Percentiles rank a stretch among this genome's conserved stretches.
Evolutionary conservation across 139 green algal genomes (phyloP).

Genomic region (Marvania coccoides): DNA sequence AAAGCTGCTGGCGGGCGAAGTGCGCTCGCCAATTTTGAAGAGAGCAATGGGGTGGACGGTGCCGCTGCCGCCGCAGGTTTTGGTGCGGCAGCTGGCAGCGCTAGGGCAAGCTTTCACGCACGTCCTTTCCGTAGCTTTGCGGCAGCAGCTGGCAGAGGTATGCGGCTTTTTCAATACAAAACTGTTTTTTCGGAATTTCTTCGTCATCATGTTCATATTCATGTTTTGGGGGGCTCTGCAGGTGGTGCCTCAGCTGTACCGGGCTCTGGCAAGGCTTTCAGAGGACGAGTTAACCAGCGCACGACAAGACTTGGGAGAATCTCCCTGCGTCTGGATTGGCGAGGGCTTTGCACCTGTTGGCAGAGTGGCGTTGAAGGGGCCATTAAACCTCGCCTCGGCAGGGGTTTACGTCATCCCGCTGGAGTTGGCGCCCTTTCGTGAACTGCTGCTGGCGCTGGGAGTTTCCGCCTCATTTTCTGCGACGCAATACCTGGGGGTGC

Average conservation of each 20-base stretch:
- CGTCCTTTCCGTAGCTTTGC: too few relatives aligned
- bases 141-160: too few relatives aligned
- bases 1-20: background rate
- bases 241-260: conserved; percentile 58
- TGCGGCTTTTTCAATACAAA: too few relatives aligned
- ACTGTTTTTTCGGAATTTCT: too few relatives aligned
- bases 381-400: background rate
- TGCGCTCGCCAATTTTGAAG: background rate
- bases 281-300: background rate
- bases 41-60: background rate
- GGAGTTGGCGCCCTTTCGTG: conserved; percentile 61
- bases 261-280: background rate
- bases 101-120: background rate
- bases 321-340: conserved; percentile 60
- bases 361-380: conserved; percentile 48
- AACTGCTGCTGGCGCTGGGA: conserved; percentile 52
- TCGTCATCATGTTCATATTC: too few relatives aligned
- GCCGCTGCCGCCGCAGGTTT: background rate
- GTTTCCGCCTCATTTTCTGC: conserved; percentile 47
- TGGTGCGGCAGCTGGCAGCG: background rate
- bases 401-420: conserved; percentile 60
- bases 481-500: conserved; percentile 45
- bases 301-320: conserved; percentile 21
- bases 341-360: conserved; percentile 49
- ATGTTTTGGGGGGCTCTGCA: too few relatives aligned